Evolutionary conservation across 495 filamentous ascomycete species (phyloP).

Genomic region (Venustampulla echinocandica): DNA sequence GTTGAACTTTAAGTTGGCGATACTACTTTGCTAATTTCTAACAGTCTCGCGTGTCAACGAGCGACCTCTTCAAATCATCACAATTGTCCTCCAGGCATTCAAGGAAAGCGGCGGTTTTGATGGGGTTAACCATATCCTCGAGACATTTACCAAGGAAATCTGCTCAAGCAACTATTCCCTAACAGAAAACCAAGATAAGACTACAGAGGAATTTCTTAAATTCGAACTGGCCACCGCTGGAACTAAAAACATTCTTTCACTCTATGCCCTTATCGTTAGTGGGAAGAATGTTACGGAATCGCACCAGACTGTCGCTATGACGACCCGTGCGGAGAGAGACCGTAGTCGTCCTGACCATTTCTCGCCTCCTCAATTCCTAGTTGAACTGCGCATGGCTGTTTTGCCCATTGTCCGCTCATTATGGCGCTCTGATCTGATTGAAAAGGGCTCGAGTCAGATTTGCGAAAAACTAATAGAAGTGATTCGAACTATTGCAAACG

Average conservation of each 20-base stretch:
- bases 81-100: constrained; percentile 75
- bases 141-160: constrained; percentile 63
- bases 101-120: constrained; percentile 71
- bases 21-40: constrained; percentile 10
- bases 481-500: constrained; percentile 67
- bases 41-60: constrained; percentile 39
- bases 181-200: background rate
- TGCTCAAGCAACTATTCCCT: constrained; percentile 8
- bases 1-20: constrained; percentile 6
- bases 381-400: constrained; percentile 78
- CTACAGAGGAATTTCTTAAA: constrained; percentile 23
- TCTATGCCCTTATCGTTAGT: constrained; percentile 67
- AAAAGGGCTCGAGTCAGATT: constrained; percentile 64
- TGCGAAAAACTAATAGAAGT: constrained; percentile 78
- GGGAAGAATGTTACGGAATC: constrained; percentile 75
- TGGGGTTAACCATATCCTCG: constrained; percentile 61
- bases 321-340: constrained; percentile 39
- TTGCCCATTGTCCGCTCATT: constrained; percentile 69
- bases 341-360: constrained; percentile 58
- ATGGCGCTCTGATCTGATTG: constrained; percentile 75
- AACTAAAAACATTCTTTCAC: constrained; percentile 74
- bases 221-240: constrained; percentile 38
- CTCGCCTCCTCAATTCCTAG: constrained; percentile 65
- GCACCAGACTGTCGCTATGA: constrained; percentile 43
- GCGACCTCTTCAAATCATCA: constrained; percentile 59